Conservation (phyloP, 495 filamentous ascomycete genomes). For the Hypoxylon crocopeplum region DNA sequence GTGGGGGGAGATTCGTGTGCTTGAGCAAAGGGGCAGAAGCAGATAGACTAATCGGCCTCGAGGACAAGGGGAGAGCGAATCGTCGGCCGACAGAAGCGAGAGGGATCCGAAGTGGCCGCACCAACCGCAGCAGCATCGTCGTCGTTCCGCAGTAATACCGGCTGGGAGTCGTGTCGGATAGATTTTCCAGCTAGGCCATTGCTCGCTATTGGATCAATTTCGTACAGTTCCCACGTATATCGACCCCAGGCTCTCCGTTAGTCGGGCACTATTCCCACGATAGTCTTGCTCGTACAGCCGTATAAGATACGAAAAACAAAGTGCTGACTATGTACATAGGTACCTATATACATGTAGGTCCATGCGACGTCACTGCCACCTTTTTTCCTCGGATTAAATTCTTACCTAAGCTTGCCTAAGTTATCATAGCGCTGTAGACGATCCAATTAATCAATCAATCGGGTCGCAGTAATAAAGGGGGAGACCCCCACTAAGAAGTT, state of each 20-base stretch:
- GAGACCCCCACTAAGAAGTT: neutral
- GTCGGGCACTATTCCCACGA: neutral
- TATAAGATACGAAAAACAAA: no score
- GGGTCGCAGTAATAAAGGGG: constrained; percentile 14
- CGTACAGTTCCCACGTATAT: no score
- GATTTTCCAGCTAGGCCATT: constrained; percentile 1
- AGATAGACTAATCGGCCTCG: constrained; percentile 18
- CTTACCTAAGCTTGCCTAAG: neutral
- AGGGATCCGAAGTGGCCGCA: neutral
- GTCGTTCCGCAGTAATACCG: neutral
- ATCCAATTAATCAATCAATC: no score
- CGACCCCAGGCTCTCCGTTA: no score
- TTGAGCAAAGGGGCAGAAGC: constrained; percentile 25
- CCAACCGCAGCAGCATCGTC: constrained; percentile 1
- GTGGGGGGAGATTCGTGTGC: constrained; percentile 66
- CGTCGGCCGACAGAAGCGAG: neutral
- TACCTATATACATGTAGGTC: neutral
- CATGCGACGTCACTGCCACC: constrained; percentile 15
- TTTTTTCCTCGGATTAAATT: constrained; percentile 2
- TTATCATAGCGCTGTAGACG: neutral
- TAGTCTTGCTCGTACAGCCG: neutral
- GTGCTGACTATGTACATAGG: neutral
- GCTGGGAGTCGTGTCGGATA: neutral
- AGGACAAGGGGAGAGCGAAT: neutral
- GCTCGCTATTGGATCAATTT: neutral